phyloP scores from a whole-genome alignment of 2,329 filamentous ascomycete species.

The Trichoderma pleuroti region DNA sequence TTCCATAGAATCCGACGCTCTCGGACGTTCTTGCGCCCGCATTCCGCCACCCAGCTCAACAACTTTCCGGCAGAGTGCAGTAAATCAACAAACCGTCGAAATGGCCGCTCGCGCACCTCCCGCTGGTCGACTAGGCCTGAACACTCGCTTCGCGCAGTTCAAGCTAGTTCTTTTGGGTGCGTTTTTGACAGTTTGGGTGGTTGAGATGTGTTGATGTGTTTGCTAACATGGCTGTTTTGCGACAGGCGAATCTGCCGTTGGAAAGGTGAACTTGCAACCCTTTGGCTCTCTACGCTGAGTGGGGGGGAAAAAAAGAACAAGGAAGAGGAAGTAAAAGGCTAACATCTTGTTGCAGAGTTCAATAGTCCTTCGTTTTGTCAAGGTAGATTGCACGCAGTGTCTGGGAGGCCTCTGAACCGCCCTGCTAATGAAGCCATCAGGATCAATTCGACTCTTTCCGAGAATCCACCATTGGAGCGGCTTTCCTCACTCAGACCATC shows the following conservation, averaged over 20 bases:
- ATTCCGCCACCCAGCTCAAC: neutral
- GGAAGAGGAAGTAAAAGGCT: neutral
- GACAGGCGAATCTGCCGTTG: constrained; percentile 93
- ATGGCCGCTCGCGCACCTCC: constrained; percentile 82
- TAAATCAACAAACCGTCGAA: constrained; percentile 32
- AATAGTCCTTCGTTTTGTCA: constrained; percentile 95
- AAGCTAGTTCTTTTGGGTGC: constrained; percentile 95
- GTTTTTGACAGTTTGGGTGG: constrained; percentile 29
- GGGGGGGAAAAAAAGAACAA: no score
- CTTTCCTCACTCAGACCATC: constrained; percentile 98
- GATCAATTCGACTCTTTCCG: constrained; percentile 98
- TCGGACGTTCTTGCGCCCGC: neutral
- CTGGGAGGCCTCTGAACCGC: constrained; percentile 18
- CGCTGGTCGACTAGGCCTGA: constrained; percentile 58
- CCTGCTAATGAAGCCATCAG: constrained; percentile 43
- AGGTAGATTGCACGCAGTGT: constrained; percentile 56
- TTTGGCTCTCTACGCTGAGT: neutral
- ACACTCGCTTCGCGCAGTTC: constrained; percentile 95
- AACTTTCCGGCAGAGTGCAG: constrained; percentile 22
- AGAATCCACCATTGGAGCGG: constrained; percentile 96
- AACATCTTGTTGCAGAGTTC: constrained; percentile 67
- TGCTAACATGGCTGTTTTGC: constrained; percentile 21
- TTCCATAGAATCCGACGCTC: neutral
- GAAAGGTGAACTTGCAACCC: constrained; percentile 66
- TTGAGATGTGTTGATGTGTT: constrained; percentile 17